A percentile compares a stretch with the other conserved stretches of the same genome.
phyloP scores from a whole-genome alignment of 176 grass and related monocot species.

The Cenchrus purpureus region DNA sequence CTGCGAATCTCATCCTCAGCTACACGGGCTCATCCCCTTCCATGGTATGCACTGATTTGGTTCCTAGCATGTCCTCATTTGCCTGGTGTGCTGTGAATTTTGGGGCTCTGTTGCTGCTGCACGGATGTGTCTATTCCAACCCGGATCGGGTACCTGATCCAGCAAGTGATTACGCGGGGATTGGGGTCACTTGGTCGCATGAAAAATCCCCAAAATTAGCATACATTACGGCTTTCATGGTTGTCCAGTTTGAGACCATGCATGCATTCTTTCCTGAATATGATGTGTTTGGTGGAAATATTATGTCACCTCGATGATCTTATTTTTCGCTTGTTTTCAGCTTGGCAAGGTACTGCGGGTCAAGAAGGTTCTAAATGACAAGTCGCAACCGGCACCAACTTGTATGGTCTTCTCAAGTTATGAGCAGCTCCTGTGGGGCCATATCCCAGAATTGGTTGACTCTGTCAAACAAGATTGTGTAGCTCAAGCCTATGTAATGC shows the following conservation, averaged over 20 bases:
- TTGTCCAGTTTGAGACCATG: not conserved
- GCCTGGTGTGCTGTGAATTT: not conserved
- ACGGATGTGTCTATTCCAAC: not conserved
- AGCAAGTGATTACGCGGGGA: not conserved
- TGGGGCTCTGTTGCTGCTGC: not conserved
- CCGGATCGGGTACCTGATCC: not conserved
- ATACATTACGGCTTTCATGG: not conserved
- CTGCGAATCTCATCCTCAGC: slow-evolving; percentile 85
- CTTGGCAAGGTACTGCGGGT: slow-evolving; percentile 83
- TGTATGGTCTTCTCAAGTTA: slow-evolving; percentile 65
- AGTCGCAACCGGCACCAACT: slow-evolving; percentile 39
- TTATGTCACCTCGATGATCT: not conserved
- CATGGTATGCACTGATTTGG: slow-evolving; percentile 55
- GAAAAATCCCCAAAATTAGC: slow-evolving; percentile 15
- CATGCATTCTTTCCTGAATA: not conserved
- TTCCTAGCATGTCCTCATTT: not conserved
- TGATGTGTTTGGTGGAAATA: not conserved
- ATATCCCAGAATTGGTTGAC: slow-evolving; percentile 60
- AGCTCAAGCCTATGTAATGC: slow-evolving; percentile 60
- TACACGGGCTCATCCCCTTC: slow-evolving; percentile 66
- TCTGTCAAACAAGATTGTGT: slow-evolving; percentile 66
- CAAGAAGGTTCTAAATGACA: slow-evolving; percentile 65
- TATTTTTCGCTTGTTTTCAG: slow-evolving; percentile 43
- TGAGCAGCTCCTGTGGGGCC: slow-evolving; percentile 74
- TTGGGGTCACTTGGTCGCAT: not conserved